Base-by-base conservation (phyloP, 2,329 filamentous ascomycete species). In the Monilinia aucupariae region DNA sequence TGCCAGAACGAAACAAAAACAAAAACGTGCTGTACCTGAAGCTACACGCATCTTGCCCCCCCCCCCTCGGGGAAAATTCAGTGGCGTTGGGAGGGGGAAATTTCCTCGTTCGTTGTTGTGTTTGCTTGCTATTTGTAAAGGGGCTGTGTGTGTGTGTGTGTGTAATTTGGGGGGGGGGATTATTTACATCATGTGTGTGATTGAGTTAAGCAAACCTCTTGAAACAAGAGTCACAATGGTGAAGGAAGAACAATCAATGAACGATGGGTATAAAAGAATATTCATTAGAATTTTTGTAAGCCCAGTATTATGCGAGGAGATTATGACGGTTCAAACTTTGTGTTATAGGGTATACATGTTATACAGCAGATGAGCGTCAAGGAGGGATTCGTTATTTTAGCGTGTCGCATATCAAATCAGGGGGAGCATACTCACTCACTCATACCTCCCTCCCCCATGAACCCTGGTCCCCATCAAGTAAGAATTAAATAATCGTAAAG, bases 1-100 rank as follows among this genome's bases (percentile, higher is more conserved):
- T 30, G 27, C 6, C 3, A n/a, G n/a, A n/a, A n/a, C n/a, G n/a
- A n/a, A n/a, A n/a, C n/a, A 6, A 30, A 30, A 6, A 30, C 6
- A 30, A 3, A 49, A 62, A 62, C 60, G 43, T 62, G 60, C 60
- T 45, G 53, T 56, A 56, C 27, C 41, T 56, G 53, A 55, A 34
- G 53, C 41, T 56, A 39, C 55, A 56, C 7, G 25, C 47, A 58
- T 52, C 43, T 62, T 51, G 49, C 49, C 43, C 48, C n/a, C n/a
- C n/a, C n/a, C n/a, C n/a, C n/a, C n/a, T n/a, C n/a, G n/a, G 41
- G 37, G 32, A 15, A 49, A 37, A 61, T 32, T 30, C 17, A 48
- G 30, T 34, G 52, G 43, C 43, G 60, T 62, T 49, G 20, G 17
- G 10, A 50, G 32, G 50, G 20, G 43, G 34, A 34, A 20, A 10